phyloP scores from a whole-genome alignment of 192 early-diverging fungal genomes.

The Dissophora ornata region DNA sequence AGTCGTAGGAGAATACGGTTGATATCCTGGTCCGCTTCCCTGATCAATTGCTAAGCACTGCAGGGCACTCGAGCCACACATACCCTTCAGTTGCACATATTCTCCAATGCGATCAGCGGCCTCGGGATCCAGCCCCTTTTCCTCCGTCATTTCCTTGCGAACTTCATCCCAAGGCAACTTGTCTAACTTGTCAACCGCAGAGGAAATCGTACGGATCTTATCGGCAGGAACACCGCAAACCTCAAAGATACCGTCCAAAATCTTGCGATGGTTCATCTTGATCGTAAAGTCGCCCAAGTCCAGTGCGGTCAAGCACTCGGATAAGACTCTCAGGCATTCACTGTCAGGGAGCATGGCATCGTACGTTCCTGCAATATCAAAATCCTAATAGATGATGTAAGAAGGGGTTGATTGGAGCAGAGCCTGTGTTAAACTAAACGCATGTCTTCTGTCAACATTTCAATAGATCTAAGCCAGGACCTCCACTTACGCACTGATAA shows the following conservation, averaged over 20 bases:
- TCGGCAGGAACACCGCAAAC: conserved; percentile 93
- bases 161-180: conserved; percentile 97
- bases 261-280: conserved; percentile 98
- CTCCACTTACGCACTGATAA: conserved; percentile 90
- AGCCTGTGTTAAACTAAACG: too few relatives aligned
- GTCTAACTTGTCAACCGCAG: conserved; percentile 98
- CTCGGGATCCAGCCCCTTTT: conserved; percentile 84
- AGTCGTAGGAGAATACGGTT: too few relatives aligned
- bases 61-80: too few relatives aligned
- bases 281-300: conserved; percentile 91
- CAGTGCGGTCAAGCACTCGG: conserved; percentile 83
- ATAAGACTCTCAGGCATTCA: conserved; percentile 84
- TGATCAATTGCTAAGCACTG: too few relatives aligned
- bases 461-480: too few relatives aligned
- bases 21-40: too few relatives aligned
- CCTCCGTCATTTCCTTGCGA: conserved; percentile 90
- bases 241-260: conserved; percentile 97
- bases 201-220: conserved; percentile 92
- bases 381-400: conserved; percentile 78
- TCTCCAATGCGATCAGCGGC: conserved; percentile 93
- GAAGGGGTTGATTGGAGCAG: too few relatives aligned
- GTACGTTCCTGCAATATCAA: conserved; percentile 95
- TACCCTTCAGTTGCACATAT: conserved; percentile 86
- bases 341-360: conserved; percentile 98
- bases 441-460: too few relatives aligned